These are phyloP conservation scores for Fusarium pseudoanthophilum DNA, from an alignment of 2,329 filamentous ascomycete genomes.

Conservation along the genomic window DNA sequence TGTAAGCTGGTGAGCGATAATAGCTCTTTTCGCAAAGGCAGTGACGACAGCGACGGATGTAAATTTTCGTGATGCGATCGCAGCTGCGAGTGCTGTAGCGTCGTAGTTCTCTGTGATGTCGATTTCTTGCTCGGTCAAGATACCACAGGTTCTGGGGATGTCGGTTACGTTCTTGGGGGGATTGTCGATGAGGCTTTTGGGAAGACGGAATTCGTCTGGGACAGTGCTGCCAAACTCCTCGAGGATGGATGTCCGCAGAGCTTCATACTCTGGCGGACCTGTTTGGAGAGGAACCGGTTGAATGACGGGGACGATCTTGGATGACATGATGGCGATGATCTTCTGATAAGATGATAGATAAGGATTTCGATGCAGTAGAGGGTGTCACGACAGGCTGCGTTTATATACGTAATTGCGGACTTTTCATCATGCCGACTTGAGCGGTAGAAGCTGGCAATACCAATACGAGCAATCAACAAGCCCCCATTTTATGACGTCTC, in stretches of 20 bases:
- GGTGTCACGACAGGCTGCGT: neutral
- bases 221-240: neutral
- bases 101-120: conserved; percentile 61
- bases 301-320: neutral
- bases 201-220: neutral
- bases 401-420: neutral
- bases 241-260: neutral
- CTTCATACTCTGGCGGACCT: neutral
- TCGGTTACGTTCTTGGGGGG: conserved; percentile 26
- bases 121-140: conserved; percentile 58
- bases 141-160: conserved; percentile 48
- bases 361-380: fast-evolving
- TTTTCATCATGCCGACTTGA: neutral
- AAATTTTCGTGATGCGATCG: conserved; percentile 50
- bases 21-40: conserved; percentile 64
- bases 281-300: neutral
- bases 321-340: neutral
- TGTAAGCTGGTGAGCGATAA: conserved; percentile 66
- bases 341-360: neutral
- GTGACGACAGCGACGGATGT: conserved; percentile 54
- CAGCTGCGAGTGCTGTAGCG: conserved; percentile 53
- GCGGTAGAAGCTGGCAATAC: neutral
- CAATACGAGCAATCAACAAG: neutral
- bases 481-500: neutral
- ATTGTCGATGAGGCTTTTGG: conserved; percentile 7